phyloP scores from a whole-genome alignment of 2,329 filamentous ascomycete species.

The Aspergillus novoparasiticus region DNA sequence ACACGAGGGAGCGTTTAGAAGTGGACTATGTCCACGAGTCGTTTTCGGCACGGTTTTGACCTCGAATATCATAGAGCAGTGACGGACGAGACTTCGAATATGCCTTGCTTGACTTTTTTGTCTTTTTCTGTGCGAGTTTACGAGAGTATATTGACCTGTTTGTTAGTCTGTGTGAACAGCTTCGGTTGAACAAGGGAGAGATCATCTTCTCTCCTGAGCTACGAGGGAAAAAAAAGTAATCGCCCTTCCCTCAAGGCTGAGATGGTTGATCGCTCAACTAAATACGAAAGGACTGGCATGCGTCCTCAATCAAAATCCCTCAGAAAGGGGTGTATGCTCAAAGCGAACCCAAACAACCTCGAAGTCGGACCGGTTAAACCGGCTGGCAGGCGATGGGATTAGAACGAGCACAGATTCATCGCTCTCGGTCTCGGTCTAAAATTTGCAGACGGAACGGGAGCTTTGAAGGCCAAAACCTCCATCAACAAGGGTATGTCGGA shows the following conservation, averaged over 20 bases:
- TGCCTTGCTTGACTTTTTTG: conserved; percentile 29
- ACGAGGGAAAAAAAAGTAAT: neutral
- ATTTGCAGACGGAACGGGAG: conserved; percentile 44
- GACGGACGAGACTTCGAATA: conserved; percentile 50
- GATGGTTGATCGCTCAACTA: neutral
- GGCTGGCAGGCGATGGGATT: conserved; percentile 42
- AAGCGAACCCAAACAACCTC: conserved; percentile 48
- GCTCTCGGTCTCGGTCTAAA: conserved; percentile 45
- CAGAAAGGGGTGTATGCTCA: conserved; percentile 42
- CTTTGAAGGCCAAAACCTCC: conserved; percentile 22
- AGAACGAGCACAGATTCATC: conserved; percentile 42
- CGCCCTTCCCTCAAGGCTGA: neutral
- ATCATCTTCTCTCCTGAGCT: conserved; percentile 17
- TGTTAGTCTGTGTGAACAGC: conserved; percentile 8
- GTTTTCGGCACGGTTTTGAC: conserved; percentile 49
- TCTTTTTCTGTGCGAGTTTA: neutral
- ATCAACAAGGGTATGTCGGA: conserved; percentile 48
- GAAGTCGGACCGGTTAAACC: conserved; percentile 21
- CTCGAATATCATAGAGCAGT: conserved; percentile 45
- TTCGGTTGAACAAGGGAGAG: conserved; percentile 6
- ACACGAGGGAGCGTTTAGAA: conserved; percentile 43
- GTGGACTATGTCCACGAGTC: conserved; percentile 32
- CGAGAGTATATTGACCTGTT: neutral
- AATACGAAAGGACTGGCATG: neutral
- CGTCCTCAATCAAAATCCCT: neutral